Evolutionary conservation across 1,139 yeast species (phyloP).

Genomic region (Insectozyma bohioensis): DNA sequence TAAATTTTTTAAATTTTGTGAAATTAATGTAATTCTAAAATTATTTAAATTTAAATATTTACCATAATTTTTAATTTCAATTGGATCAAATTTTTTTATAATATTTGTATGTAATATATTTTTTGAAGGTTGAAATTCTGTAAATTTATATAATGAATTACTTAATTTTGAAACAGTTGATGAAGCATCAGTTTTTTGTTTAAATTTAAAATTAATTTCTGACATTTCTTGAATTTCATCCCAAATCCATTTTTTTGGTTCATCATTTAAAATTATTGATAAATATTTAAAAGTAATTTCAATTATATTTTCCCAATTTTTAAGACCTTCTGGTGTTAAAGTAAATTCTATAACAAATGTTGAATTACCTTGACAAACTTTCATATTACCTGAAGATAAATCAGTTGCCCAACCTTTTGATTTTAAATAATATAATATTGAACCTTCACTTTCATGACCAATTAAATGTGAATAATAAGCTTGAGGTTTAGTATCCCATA

Average conservation of each 20-base stretch:
- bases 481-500: slow-evolving; percentile 70
- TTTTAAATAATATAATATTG: slow-evolving; percentile 69
- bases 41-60: slow-evolving; percentile 55
- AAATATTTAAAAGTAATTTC: slow-evolving; percentile 69
- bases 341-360: slow-evolving; percentile 69
- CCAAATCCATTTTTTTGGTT: slow-evolving; percentile 62
- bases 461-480: slow-evolving; percentile 74
- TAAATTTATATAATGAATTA: slow-evolving; percentile 39
- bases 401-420: slow-evolving; percentile 73
- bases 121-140: slow-evolving; percentile 59
- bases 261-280: slow-evolving; percentile 46
- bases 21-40: slow-evolving; percentile 58
- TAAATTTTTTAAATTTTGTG: slow-evolving; percentile 46
- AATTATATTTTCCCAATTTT: slow-evolving; percentile 61
- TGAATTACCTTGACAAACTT: slow-evolving; percentile 68
- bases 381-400: slow-evolving; percentile 71
- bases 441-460: slow-evolving; percentile 91
- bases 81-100: slow-evolving; percentile 58
- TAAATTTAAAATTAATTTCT: slow-evolving; percentile 58
- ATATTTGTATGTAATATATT: slow-evolving; percentile 59
- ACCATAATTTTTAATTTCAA: slow-evolving; percentile 51
- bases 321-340: slow-evolving; percentile 70
- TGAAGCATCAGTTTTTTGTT: slow-evolving; percentile 64
- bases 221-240: slow-evolving; percentile 49
- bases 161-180: slow-evolving; percentile 57